Evolutionary conservation across 257 asterid genomes (phyloP).

Genomic region (Nicotiana noctiflora): DNA sequence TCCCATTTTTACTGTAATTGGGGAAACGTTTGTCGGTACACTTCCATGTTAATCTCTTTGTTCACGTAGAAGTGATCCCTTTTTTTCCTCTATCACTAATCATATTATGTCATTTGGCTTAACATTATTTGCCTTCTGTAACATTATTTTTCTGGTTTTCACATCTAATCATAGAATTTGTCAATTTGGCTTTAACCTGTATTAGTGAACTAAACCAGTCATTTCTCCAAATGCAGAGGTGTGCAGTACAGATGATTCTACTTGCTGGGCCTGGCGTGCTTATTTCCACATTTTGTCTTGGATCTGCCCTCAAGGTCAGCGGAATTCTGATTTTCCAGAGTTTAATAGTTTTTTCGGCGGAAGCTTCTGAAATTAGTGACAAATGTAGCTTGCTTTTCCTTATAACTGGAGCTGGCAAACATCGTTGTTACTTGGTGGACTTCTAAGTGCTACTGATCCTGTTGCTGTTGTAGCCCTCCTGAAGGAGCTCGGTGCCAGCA

Average conservation of each 20-base stretch:
- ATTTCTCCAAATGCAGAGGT: constrained; percentile 49
- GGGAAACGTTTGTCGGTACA: not conserved
- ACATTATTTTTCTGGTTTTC: not conserved
- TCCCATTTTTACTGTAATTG: not conserved
- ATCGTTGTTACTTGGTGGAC: constrained; percentile 89
- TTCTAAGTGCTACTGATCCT: constrained; percentile 99
- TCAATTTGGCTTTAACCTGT: not conserved
- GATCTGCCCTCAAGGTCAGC: constrained; percentile 77
- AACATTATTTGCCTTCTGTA: not conserved
- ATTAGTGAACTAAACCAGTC: not conserved
- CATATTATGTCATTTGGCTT: not conserved
- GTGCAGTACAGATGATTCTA: constrained; percentile 74
- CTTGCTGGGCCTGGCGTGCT: constrained; percentile 99
- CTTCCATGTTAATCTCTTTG: not conserved
- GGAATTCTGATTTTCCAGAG: constrained; percentile 16
- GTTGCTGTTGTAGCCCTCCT: constrained; percentile 97
- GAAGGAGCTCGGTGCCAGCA: constrained; percentile 96
- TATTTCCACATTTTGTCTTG: constrained; percentile 80
- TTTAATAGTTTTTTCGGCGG: constrained; percentile 9
- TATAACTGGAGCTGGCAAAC: constrained; percentile 95
- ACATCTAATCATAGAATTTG: not conserved
- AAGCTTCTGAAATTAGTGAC: constrained; percentile 21
- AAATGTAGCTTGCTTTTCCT: constrained; percentile 70
- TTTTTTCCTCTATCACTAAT: not conserved
- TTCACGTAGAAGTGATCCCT: not conserved